Base-by-base conservation (phyloP, 345 rosid genomes). In the Populus deltoides region DNA sequence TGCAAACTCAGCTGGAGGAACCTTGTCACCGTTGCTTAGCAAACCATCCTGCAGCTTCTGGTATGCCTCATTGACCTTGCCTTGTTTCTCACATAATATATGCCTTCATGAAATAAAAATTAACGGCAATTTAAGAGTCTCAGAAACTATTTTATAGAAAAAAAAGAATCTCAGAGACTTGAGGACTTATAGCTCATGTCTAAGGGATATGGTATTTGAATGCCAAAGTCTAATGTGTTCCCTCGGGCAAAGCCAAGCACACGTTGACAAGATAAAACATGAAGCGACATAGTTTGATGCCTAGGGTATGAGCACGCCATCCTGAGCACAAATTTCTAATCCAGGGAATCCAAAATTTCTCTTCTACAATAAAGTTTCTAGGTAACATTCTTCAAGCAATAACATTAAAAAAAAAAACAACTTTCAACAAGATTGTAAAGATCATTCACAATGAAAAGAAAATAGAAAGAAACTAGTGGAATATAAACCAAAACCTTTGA, bases 1-100 rank as follows among this genome's bases (percentile, higher is more conserved):
- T 2, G 98, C 97, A 84, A 92, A 95, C 85, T 95, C 99, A 81
- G 99, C 98, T 77, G 97, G 94, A 24, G 99, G 98, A 72, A 95
- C 99, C 83, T 93, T 95, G 80, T 95, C 99, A 51, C 97, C 98
- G 49, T 89, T 92, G 88, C 87, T 80, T 73, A 92, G 87, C 99
- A 97, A 95, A 73, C 97, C 99, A 84, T 95, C 98, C 82, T 95
- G 86, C 83, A 95, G 80, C 78, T 95, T 93, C 87, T 95, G 92
- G 90, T 93, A 95, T 18, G 99, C 99, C 73, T 92, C 98, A 81
- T 92, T 95, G 80, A 95, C 90, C 85, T 95, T 91, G 12, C 99
- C 99, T 82, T 95, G 97, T 89, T 95, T 93, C 81, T 95, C 99
- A 80, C 99, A 95, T 75, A 95, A 81, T 29, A 95, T 80, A 43